Conservation (phyloP, 805 yeast species). For the Wickerhamiella australiensis region DNA sequence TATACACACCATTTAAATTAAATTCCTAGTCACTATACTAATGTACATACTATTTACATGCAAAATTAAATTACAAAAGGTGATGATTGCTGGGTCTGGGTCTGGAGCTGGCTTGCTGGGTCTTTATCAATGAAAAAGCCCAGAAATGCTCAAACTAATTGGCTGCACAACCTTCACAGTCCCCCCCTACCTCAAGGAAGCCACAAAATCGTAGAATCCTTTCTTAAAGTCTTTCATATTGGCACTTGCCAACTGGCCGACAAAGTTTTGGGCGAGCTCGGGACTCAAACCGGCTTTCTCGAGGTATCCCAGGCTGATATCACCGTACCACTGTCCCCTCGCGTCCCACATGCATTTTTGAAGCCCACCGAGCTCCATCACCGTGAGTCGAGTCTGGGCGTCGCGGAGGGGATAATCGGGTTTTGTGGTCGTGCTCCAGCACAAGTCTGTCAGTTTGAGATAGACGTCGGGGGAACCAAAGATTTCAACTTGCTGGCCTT, state of each 20-base stretch:
- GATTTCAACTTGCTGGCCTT: constrained; percentile 49
- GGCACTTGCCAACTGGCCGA: constrained; percentile 12
- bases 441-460: constrained; percentile 51
- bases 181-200: not conserved
- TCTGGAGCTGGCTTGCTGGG: no score
- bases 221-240: constrained; percentile 21
- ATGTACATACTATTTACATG: not conserved
- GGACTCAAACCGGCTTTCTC: constrained; percentile 19
- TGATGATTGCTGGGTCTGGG: no score
- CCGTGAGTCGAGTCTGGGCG: constrained; percentile 63
- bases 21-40: no score
- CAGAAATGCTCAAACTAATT: no score
- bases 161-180: no score
- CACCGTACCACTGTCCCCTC: constrained; percentile 30
- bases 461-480: constrained; percentile 53
- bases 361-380: constrained; percentile 60
- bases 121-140: no score
- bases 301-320: constrained; percentile 18
- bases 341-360: constrained; percentile 49
- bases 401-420: constrained; percentile 57
- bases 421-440: constrained; percentile 73
- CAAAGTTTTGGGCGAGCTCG: constrained; percentile 17
- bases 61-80: not conserved
- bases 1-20: no score
- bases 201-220: constrained; percentile 18